A percentile compares a stretch with the other conserved stretches of the same genome.
Evolutionary conservation across 176 grass and related monocot genomes (phyloP).

Genomic region (Tillandsia leiboldiana): DNA sequence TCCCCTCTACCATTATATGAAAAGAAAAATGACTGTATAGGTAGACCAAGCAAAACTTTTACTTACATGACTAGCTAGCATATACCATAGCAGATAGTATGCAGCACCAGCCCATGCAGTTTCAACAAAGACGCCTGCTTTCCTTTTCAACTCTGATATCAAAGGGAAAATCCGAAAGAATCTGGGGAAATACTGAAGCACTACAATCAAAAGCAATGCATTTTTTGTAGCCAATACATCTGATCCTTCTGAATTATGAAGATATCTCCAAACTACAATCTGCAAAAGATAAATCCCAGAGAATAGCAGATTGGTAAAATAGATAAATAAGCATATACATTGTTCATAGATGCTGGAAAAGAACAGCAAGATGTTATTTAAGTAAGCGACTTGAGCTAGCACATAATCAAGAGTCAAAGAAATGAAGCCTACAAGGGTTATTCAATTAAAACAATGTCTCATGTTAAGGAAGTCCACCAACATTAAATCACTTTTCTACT

Average conservation of each 20-base stretch:
- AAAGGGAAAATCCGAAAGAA: constrained; percentile 59
- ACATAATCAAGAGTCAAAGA: background rate
- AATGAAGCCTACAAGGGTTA: too few species aligned
- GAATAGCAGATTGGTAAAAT: too few species aligned
- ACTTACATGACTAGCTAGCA: constrained; percentile 91
- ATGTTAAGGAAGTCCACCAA: too few species aligned
- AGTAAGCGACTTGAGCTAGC: background rate
- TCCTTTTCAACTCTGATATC: too few species aligned
- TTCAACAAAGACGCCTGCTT: constrained; percentile 90
- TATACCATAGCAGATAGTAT: constrained; percentile 94
- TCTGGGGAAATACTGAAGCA: constrained; percentile 80
- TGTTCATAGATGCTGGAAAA: too few species aligned
- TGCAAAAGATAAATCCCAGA: constrained; percentile 23
- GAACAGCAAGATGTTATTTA: background rate
- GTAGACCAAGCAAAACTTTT: constrained; percentile 5
- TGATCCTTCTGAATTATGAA: constrained; percentile 40
- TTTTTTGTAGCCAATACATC: constrained; percentile 55
- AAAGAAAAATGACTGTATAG: background rate
- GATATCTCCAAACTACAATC: constrained; percentile 88
- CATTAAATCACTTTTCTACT: too few species aligned
- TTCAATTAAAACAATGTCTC: too few species aligned
- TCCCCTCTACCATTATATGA: background rate
- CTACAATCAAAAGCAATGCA: constrained; percentile 59
- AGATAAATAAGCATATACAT: too few species aligned
- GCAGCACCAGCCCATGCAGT: constrained; percentile 91